Base-by-base conservation (phyloP, 805 yeast species). In the Saccharomycopsis sp. region DNA sequence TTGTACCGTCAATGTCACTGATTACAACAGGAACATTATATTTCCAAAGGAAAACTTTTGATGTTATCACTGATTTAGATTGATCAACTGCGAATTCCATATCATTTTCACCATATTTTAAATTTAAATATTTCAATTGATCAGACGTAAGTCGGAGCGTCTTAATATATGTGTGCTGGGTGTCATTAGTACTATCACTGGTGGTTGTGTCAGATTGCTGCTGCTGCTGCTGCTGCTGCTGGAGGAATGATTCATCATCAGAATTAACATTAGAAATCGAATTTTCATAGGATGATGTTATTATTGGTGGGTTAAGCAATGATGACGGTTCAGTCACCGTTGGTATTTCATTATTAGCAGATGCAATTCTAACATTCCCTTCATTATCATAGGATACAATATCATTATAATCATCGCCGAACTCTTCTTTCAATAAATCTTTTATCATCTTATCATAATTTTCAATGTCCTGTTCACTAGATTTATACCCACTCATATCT, bases 1-100 rank as follows among this genome's bases (percentile, higher is more conserved):
- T 93, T 1, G 98, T 93, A 14, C 98, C 98, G 61, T 93, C 98
- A 47, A 93, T 93, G 64, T 93, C 98, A 6, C 96, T 86, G 21
- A 93, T 90, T 4, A 93, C 98, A 34, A 93, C 84, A 1, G 97
- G 97, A 0, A 82, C 80, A 46, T 78, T 71, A 53, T 81, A 72
- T 52, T 79, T 78, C 98, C 98, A 93, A 33, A 86, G 71, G 57
- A 72, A 90, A 43, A 93, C 67, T 53, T 82, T 77, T 0, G 96
- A 79, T 8, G 67, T 68, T 8, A 90, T 76, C 26, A 79, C 69
- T 1, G 97, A 86, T 52, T 78, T 83, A 21, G 96, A 95, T 55
- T 82, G 79, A 52, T 83, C 84, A 37, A 89, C 89, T 29, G 83
- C 77, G 59, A 89, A 93, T 43, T 75, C 72, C 46, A 90, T 64